A percentile compares a stretch with the other conserved stretches of the same genome.
These are phyloP conservation scores for Beta lomatogona DNA, from an alignment of 179 eudicot genomes.

Conservation along the genomic window DNA sequence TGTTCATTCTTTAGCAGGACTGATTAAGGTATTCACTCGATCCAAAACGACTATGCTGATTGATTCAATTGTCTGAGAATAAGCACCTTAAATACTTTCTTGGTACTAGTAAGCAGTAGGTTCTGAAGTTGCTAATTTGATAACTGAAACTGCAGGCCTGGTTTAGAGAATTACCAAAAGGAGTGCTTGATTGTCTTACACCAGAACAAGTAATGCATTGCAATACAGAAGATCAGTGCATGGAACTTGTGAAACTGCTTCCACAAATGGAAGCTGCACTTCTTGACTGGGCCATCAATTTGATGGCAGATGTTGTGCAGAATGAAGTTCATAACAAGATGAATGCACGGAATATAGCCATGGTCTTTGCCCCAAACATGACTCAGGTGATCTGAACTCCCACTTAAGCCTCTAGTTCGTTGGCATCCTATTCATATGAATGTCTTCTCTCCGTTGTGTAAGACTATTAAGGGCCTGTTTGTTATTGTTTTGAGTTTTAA, in stretches of 20 bases:
- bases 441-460: neutral
- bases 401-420: neutral
- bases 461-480: too few relatives aligned
- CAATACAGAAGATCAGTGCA: slow-evolving; percentile 74
- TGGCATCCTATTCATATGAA: neutral
- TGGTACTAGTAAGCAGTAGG: neutral
- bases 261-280: slow-evolving; percentile 72
- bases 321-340: slow-evolving; percentile 74
- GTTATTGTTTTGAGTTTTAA: too few relatives aligned
- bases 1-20: slow-evolving; percentile 88
- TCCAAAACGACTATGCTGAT: neutral
- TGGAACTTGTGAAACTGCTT: slow-evolving; percentile 54
- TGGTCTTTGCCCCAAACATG: slow-evolving; percentile 98
- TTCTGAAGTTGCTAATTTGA: neutral
- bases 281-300: slow-evolving; percentile 85
- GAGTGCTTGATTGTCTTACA: slow-evolving; percentile 75
- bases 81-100: neutral
- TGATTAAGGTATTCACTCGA: slow-evolving; percentile 64
- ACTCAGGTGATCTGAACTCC: slow-evolving; percentile 62
- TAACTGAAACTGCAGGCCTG: slow-evolving; percentile 59
- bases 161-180: slow-evolving; percentile 89
- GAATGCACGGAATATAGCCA: slow-evolving; percentile 87
- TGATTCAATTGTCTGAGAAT: neutral
- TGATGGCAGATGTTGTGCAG: slow-evolving; percentile 84
- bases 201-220: slow-evolving; percentile 92